These are phyloP conservation scores for Oryza nivara DNA, from an alignment of 176 grass and related monocot species.

Conservation along the genomic window DNA sequence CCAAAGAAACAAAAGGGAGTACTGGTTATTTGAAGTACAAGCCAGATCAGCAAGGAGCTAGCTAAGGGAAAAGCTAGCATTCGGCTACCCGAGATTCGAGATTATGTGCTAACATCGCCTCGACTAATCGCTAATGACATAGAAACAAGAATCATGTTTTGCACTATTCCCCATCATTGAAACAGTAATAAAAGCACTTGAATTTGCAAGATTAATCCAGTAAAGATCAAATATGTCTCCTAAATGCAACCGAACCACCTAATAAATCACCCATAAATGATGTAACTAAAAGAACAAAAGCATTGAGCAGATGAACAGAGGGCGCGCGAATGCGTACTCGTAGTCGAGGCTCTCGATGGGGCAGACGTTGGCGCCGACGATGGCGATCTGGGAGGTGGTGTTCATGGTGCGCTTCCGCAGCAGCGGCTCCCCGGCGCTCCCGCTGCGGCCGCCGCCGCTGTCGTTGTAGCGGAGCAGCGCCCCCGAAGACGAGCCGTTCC, in stretches of 20 bases:
- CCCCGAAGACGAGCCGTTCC: constrained; percentile 24
- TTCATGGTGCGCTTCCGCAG: constrained; percentile 64
- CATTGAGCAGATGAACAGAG: background rate
- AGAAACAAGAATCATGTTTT: background rate
- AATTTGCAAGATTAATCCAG: background rate
- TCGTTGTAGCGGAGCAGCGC: background rate
- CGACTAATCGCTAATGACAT: background rate
- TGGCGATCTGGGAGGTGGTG: constrained; percentile 79
- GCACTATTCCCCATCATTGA: background rate
- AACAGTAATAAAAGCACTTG: background rate
- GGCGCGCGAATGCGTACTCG: background rate
- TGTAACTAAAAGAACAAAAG: background rate
- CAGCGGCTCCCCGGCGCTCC: constrained; percentile 41
- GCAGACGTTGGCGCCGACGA: constrained; percentile 74
- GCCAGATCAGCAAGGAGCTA: background rate
- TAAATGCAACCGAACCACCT: background rate
- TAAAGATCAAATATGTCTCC: background rate
- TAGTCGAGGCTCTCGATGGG: constrained; percentile 83
- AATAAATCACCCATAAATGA: background rate
- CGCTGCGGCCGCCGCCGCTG: too few species aligned
- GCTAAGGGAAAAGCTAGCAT: background rate
- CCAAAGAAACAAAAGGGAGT: background rate
- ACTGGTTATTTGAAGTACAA: background rate
- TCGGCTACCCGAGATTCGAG: background rate
- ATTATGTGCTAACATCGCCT: background rate